These are phyloP conservation scores for Trametopsis cervina DNA, from an alignment of 768 basidiomycete genomes.

Conservation along the genomic window DNA sequence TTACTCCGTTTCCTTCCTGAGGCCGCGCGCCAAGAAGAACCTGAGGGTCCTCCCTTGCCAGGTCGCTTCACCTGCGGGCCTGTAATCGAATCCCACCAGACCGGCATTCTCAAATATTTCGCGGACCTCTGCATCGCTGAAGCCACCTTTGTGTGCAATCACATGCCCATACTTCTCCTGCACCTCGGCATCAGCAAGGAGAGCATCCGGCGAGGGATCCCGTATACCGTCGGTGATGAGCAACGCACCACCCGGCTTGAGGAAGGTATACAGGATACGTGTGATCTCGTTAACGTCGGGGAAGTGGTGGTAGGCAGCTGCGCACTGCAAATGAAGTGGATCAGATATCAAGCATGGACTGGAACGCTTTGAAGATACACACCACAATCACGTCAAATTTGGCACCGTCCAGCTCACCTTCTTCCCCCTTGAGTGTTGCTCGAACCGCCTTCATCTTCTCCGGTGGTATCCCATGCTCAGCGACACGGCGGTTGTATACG, in stretches of 20 bases:
- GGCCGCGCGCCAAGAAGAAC: constrained; percentile 48
- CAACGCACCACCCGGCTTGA: constrained; percentile 56
- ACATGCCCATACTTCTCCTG: constrained; percentile 32
- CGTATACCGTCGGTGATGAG: constrained; percentile 50
- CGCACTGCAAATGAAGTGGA: constrained; percentile 38
- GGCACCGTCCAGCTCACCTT: constrained; percentile 40
- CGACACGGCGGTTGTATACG: constrained; percentile 49
- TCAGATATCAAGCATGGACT: background rate
- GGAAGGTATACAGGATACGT: constrained; percentile 40
- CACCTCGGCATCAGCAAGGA: constrained; percentile 22
- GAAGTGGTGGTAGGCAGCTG: constrained; percentile 59
- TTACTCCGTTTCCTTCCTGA: no score
- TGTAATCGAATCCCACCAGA: constrained; percentile 37
- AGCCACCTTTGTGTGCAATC: constrained; percentile 50
- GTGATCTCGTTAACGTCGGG: constrained; percentile 43
- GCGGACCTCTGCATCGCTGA: constrained; percentile 42
- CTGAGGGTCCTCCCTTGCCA: constrained; percentile 28
- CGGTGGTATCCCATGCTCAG: constrained; percentile 51
- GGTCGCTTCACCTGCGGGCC: constrained; percentile 26
- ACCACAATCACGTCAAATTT: constrained; percentile 71
- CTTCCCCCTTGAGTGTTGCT: constrained; percentile 40
- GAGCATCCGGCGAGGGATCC: constrained; percentile 11
- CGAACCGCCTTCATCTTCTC: constrained; percentile 66
- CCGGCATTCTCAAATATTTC: constrained; percentile 47
- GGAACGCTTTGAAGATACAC: no score